Conservation (phyloP, 176 grass and related monocot species). For the Panicum miliaceum region DNA sequence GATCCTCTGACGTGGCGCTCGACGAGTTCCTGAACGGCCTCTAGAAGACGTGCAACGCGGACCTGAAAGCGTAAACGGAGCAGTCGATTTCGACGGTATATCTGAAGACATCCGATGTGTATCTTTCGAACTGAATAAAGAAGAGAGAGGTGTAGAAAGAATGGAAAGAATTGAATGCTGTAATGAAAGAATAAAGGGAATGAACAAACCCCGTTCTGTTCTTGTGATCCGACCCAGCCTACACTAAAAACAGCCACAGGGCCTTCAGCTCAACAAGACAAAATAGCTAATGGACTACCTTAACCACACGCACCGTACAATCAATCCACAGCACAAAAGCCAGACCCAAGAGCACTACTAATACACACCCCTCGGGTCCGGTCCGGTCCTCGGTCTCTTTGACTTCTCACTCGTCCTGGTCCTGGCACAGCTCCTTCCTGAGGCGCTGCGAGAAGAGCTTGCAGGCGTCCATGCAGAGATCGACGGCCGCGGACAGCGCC, state of each 20-base stretch:
- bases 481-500: conserved; percentile 76
- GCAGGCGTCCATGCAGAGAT: conserved; percentile 95
- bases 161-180: conserved; percentile 36
- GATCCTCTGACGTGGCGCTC: neutral
- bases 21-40: conserved; percentile 14
- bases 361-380: neutral
- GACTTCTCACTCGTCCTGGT: conserved; percentile 48
- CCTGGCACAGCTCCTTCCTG: conserved; percentile 83
- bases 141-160: conserved; percentile 21
- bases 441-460: conserved; percentile 85
- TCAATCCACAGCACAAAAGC: conserved; percentile 23
- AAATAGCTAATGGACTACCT: conserved; percentile 14
- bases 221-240: conserved; percentile 66
- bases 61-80: neutral
- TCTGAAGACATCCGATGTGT: neutral
- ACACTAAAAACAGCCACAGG: conserved; percentile 52
- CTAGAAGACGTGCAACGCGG: neutral
- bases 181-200: conserved; percentile 38
- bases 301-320: conserved; percentile 26
- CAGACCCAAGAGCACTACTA: conserved; percentile 29
- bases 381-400: neutral
- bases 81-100: neutral
- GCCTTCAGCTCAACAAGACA: conserved; percentile 52
- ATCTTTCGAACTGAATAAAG: neutral
- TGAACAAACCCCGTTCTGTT: conserved; percentile 29